Evolutionary conservation across 306 rosid genomes (phyloP).

Genomic region (Pyrus communis): DNA sequence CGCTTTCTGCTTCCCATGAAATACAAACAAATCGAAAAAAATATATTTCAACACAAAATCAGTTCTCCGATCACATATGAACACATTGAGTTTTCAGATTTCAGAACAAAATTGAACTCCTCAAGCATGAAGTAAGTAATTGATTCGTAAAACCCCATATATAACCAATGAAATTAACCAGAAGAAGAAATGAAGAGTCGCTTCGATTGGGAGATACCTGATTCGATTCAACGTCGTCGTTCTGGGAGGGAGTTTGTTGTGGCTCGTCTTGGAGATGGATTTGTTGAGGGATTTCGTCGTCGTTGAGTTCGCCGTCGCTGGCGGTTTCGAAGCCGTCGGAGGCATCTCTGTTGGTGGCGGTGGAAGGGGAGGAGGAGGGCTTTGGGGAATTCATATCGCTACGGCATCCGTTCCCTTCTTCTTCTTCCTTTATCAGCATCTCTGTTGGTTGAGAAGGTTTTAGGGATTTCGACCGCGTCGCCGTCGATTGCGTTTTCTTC

Average conservation of each 20-base stretch:
- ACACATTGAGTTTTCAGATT: neutral
- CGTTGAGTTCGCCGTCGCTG: slow-evolving; percentile 43
- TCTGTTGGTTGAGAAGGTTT: neutral
- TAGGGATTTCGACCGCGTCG: no score
- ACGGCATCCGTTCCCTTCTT: slow-evolving; percentile 14
- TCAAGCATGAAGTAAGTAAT: neutral
- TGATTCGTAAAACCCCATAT: neutral
- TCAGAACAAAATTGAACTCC: neutral
- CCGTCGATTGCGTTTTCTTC: no score
- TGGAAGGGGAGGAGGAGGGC: neutral
- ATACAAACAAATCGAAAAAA: neutral
- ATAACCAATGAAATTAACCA: neutral
- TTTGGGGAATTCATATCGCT: slow-evolving; percentile 3
- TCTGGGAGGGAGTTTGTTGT: neutral
- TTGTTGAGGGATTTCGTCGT: neutral
- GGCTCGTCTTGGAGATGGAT: neutral
- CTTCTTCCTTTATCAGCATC: slow-evolving; percentile 13
- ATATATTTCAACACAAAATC: neutral
- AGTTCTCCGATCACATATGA: neutral
- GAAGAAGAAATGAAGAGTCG: neutral
- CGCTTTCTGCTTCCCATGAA: slow-evolving; percentile 42
- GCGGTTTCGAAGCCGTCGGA: slow-evolving; percentile 58
- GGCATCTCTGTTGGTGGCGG: slow-evolving; percentile 6
- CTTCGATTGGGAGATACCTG: neutral
- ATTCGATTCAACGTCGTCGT: neutral